phyloP scores from a whole-genome alignment of 768 basidiomycete species.

The Sarcodon sp. region DNA sequence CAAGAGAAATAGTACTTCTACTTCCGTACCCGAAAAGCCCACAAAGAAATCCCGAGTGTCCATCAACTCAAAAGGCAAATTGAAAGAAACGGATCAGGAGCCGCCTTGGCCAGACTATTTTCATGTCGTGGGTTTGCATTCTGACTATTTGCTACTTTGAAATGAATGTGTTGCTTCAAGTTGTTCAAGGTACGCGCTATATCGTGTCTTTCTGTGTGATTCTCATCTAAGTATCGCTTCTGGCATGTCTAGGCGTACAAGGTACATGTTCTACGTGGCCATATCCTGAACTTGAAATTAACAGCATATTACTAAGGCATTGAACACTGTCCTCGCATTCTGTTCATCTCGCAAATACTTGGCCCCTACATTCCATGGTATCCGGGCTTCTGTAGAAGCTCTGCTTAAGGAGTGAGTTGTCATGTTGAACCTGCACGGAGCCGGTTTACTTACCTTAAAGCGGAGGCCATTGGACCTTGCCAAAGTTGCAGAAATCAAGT shows the following conservation, averaged over 20 bases:
- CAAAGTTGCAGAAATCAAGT: conserved; percentile 81
- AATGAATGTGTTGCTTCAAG: conserved; percentile 11
- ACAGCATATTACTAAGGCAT: conserved; percentile 33
- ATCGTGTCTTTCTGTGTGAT: background rate
- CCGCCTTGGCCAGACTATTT: conserved; percentile 17
- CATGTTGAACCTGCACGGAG: background rate
- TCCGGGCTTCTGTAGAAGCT: conserved; percentile 70
- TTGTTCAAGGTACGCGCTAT: conserved; percentile 40
- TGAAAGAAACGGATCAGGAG: background rate
- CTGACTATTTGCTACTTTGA: background rate
- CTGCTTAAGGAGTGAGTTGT: conserved; percentile 54
- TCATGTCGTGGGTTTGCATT: conserved; percentile 7
- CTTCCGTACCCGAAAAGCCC: background rate
- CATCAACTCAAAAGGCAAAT: conserved; percentile 2
- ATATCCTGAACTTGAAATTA: background rate
- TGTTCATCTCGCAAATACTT: conserved; percentile 71
- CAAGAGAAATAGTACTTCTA: background rate
- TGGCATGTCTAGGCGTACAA: conserved; percentile 28
- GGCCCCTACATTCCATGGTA: conserved; percentile 64
- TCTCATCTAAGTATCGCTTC: background rate
- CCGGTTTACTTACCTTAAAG: background rate
- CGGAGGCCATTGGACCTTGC: conserved; percentile 65
- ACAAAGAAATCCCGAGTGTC: conserved; percentile 9
- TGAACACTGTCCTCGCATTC: conserved; percentile 85
- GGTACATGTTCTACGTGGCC: conserved; percentile 11